Evolutionary conservation across 768 basidiomycete genomes (phyloP).

Genomic region (Crepidotus variabilis): DNA sequence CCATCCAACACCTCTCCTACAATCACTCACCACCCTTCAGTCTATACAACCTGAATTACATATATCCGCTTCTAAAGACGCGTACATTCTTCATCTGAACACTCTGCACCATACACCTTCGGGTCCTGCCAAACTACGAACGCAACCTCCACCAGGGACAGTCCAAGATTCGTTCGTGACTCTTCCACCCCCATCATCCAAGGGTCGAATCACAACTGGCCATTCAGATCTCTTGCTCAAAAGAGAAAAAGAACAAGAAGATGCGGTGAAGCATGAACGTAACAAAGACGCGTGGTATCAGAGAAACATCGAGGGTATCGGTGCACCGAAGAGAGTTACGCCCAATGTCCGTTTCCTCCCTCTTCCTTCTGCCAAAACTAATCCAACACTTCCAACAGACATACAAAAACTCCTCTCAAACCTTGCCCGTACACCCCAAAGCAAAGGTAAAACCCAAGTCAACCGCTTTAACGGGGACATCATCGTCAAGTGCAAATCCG

Average conservation of each 20-base stretch:
- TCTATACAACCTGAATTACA: conserved; percentile 19
- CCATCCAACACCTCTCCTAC: conserved; percentile 36
- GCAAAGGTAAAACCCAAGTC: no score
- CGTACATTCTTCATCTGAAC: conserved; percentile 28
- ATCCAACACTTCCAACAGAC: not conserved
- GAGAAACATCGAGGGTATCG: conserved; percentile 9
- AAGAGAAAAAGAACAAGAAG: conserved; percentile 12
- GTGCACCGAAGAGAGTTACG: conserved; percentile 3
- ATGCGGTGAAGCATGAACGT: conserved; percentile 12
- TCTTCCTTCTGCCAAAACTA: not conserved
- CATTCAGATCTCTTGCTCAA: conserved; percentile 15
- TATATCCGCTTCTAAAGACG: conserved; percentile 24
- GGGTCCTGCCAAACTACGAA: not conserved
- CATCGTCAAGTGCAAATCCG: no score
- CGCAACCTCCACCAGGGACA: conserved; percentile 8
- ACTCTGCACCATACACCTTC: conserved; percentile 20
- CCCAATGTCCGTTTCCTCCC: not conserved
- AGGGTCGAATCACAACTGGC: conserved; percentile 14
- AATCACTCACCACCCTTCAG: conserved; percentile 29
- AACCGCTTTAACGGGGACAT: no score
- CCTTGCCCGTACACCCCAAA: no score
- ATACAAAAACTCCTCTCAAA: not conserved
- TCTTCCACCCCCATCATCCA: conserved; percentile 10
- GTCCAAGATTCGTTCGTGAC: conserved; percentile 19
- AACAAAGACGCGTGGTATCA: conserved; percentile 26